phyloP scores from a whole-genome alignment of 1,284 basidiomycete genomes.

The Fomes fomentarius region DNA sequence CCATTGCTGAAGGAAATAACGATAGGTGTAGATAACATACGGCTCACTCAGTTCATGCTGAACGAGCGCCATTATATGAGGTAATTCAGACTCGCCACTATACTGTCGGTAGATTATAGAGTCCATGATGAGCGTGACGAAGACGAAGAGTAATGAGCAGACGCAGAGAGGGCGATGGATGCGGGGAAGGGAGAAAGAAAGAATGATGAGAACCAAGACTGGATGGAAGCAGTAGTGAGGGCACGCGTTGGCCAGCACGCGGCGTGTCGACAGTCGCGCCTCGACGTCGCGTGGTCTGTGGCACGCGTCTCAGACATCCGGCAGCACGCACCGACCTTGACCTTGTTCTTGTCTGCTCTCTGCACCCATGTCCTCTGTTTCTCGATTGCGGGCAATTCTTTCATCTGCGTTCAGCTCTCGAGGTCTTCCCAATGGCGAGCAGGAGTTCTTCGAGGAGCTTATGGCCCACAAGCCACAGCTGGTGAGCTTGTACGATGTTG shows the following conservation, averaged over 20 bases:
- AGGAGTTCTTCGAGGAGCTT: slow-evolving; percentile 76
- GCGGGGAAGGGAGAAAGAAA: too few species aligned
- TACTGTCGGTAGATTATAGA: slow-evolving; percentile 74
- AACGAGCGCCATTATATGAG: slow-evolving; percentile 84
- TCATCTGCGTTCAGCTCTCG: slow-evolving; percentile 42
- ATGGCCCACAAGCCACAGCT: slow-evolving; percentile 66
- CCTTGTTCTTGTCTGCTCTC: slow-evolving; percentile 7
- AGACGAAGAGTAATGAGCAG: not conserved
- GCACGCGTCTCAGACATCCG: slow-evolving; percentile 16
- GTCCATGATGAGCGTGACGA: slow-evolving; percentile 39
- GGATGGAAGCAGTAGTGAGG: not conserved
- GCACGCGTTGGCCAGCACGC: slow-evolving; percentile 3
- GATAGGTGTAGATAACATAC: slow-evolving; percentile 92
- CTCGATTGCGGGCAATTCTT: slow-evolving; percentile 45
- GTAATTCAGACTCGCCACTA: slow-evolving; percentile 76
- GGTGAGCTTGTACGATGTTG: slow-evolving; percentile 64
- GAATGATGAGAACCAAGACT: not conserved
- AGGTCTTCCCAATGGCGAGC: slow-evolving; percentile 55
- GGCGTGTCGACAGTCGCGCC: slow-evolving; percentile 5
- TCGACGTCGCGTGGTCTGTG: slow-evolving; percentile 16
- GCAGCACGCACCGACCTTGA: slow-evolving; percentile 15
- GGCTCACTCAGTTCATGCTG: slow-evolving; percentile 94
- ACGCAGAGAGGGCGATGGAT: slow-evolving; percentile 1
- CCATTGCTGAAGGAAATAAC: slow-evolving; percentile 96
- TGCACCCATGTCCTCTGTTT: slow-evolving; percentile 45